Base-by-base conservation (phyloP, 352 stramenopile species). In the Blastocystis sp. region DNA sequence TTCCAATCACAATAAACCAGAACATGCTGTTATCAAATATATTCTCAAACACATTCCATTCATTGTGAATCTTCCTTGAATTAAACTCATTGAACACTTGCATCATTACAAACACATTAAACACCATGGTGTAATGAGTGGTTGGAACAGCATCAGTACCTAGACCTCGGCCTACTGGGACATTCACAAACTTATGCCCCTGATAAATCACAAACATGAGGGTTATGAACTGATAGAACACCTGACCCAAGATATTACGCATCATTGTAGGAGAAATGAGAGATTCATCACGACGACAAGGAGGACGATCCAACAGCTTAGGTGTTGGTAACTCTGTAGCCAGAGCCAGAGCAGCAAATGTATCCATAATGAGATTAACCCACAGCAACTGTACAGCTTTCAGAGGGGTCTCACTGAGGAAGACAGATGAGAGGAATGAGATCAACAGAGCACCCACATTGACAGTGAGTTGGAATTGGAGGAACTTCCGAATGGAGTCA, bases 311-410 rank as follows among this genome's bases (percentile, higher is more conserved):
- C 11, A 98, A 90, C 16, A 98, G 90, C 32, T 94, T 88, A 37
- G 90, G 75, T 0, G 90, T 94, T 1, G 95, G 95, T 58, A 93
- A 90, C 89, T 98, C 95, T 0, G 95, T 98, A 32, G 94, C 95
- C 21, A 98, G 91, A 4, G 95, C 95, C 24, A 98, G 88, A 14
- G 95, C 95, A 7, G 94, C 94, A 88, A 97, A 95, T 19, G 93
- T 97, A 89, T 98, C 96, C 95, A 98, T 98, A 89, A 98, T 98
- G n/a, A 98, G 90, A 88, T 98, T 98, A 58, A 98, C 94, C 95
- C 95, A 98, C 0, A 98, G 90, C 91, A 98, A 93, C 89, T 98
- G 95, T 0, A 97, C 93, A 43, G 94, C 93, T 52, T 93, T 95
- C 21, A 98, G 87, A 5, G 93, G 93, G 37, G 91, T 92, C 89